phyloP scores from a whole-genome alignment of 2,329 filamentous ascomycete genomes.

The Aureobasidium melanogenum region DNA sequence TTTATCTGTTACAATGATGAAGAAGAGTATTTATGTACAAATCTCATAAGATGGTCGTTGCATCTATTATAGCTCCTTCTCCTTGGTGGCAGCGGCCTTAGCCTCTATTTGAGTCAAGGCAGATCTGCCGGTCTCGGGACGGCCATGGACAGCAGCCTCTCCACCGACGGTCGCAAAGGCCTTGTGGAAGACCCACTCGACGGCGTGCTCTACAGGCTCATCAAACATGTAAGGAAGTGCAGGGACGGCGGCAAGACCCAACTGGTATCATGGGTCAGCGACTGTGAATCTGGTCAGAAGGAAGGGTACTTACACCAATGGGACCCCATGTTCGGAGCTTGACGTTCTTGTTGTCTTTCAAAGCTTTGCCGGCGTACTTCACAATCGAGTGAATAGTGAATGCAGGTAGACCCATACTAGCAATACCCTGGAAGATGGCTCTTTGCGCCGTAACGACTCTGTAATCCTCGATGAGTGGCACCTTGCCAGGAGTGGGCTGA shows the following conservation, averaged over 20 bases:
- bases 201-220: constrained; percentile 81
- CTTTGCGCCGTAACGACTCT: constrained; percentile 84
- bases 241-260: constrained; percentile 60
- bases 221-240: constrained; percentile 81
- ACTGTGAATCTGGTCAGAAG: background rate
- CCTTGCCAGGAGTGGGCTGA: constrained; percentile 30
- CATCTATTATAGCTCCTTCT: constrained; percentile 30
- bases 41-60: background rate
- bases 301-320: constrained; percentile 65
- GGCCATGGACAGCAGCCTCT: constrained; percentile 43
- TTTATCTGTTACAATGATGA: background rate
- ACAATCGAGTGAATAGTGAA: constrained; percentile 93
- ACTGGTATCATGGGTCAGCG: constrained; percentile 31
- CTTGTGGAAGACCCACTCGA: constrained; percentile 84
- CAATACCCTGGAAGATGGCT: constrained; percentile 80
- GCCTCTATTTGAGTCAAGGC: constrained; percentile 28
- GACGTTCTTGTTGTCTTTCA: constrained; percentile 73
- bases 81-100: constrained; percentile 20
- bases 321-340: constrained; percentile 76
- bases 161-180: constrained; percentile 68
- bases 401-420: constrained; percentile 87
- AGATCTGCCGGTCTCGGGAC: constrained; percentile 30
- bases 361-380: constrained; percentile 72
- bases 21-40: constrained; percentile 5
- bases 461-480: constrained; percentile 79